These are phyloP conservation scores for Athelia sp. DNA, from an alignment of 1,284 basidiomycete species.

Conservation along the genomic window DNA sequence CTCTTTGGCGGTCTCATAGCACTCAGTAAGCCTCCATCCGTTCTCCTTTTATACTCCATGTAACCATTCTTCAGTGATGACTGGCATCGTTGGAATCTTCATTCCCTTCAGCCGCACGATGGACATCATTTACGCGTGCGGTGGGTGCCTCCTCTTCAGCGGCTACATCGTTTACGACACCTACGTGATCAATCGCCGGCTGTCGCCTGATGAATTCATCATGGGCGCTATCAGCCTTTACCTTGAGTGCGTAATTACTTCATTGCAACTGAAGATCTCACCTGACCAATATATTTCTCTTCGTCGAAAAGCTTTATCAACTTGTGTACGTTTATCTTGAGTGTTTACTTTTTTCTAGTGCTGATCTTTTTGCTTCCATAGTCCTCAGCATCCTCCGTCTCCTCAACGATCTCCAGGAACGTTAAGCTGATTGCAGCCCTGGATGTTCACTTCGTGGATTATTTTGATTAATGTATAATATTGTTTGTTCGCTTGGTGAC, in stretches of 20 bases:
- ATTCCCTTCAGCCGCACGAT: conserved; percentile 74
- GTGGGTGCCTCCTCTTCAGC: conserved; percentile 80
- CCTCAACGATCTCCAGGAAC: conserved; percentile 50
- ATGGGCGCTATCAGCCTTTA: conserved; percentile 83
- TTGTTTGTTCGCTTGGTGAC: not conserved
- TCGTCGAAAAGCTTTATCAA: conserved; percentile 56
- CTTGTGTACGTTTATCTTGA: conserved; percentile 52
- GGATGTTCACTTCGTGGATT: not conserved
- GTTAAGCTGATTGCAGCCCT: conserved; percentile 16
- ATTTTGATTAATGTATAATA: not conserved
- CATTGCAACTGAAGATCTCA: not conserved
- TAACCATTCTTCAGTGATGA: conserved; percentile 47
- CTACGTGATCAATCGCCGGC: conserved; percentile 72
- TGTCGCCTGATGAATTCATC: conserved; percentile 87
- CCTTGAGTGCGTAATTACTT: conserved; percentile 60
- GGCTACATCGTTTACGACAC: conserved; percentile 86
- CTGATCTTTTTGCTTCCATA: conserved; percentile 17
- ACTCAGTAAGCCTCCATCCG: conserved; percentile 41
- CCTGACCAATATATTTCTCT: conserved; percentile 6
- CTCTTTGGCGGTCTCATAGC: conserved; percentile 75
- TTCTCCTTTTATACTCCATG: conserved; percentile 6
- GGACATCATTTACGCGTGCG: conserved; percentile 74
- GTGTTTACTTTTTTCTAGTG: not conserved
- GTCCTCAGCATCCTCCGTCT: conserved; percentile 77
- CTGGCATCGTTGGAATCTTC: conserved; percentile 74